Evolutionary conservation across 2,329 filamentous ascomycete genomes (phyloP).

Genomic region (Trichoderma harzianum): DNA sequence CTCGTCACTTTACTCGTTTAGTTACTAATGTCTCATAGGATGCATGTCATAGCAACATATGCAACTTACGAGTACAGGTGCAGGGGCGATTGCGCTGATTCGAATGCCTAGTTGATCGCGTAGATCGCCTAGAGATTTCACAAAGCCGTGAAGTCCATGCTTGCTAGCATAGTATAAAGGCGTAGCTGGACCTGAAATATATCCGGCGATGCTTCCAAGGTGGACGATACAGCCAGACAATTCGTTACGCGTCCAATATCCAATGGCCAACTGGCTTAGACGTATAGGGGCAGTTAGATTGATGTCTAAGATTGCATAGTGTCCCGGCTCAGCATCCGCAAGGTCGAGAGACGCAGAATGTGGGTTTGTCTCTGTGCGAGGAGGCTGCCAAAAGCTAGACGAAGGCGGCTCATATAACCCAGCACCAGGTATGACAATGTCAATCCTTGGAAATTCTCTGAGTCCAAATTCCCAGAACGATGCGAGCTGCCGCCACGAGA

Average conservation of each 20-base stretch:
- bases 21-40: too few species aligned
- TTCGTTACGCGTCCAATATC: conserved; percentile 34
- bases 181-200: conserved; percentile 25
- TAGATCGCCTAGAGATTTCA: conserved; percentile 29
- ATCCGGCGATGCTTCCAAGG: not conserved
- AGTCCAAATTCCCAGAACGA: not conserved
- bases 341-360: conserved; percentile 28
- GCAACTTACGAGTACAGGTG: not conserved
- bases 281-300: conserved; percentile 38
- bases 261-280: conserved; percentile 37
- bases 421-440: conserved; percentile 38
- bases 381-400: conserved; percentile 33
- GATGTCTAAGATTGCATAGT: conserved; percentile 36
- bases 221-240: conserved; percentile 27
- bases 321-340: conserved; percentile 30
- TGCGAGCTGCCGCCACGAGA: not conserved
- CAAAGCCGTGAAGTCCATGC: conserved; percentile 37
- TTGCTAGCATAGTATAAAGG: conserved; percentile 39
- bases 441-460: conserved; percentile 21
- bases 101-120: conserved; percentile 33
- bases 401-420: conserved; percentile 36
- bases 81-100: conserved; percentile 18
- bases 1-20: not conserved
- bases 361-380: conserved; percentile 29
- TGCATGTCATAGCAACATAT: not conserved